Evolutionary conservation across 306 rosid species (phyloP).

Genomic region (Fagus crenata): DNA sequence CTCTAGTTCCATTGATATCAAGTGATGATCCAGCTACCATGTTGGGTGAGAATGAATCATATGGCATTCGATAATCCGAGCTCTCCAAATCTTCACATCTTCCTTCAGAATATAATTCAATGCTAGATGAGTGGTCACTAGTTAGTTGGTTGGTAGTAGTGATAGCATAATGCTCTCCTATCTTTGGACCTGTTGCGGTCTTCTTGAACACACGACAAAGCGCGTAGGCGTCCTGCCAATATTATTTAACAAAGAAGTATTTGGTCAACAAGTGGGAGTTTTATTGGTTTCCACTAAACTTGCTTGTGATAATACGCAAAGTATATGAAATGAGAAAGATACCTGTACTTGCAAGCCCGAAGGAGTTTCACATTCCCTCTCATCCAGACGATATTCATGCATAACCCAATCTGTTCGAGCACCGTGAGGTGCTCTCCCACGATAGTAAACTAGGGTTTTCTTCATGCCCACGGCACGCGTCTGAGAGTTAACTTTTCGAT

Average conservation of each 20-base stretch:
- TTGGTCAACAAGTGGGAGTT: neutral
- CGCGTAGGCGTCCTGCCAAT: constrained; percentile 79
- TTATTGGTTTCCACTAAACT: neutral
- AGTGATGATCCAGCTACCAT: constrained; percentile 27
- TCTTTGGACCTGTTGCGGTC: constrained; percentile 56
- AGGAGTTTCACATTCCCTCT: constrained; percentile 67
- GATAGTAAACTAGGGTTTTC: constrained; percentile 90
- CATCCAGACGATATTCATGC: constrained; percentile 95
- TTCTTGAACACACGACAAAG: constrained; percentile 87
- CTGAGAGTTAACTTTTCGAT: constrained; percentile 75
- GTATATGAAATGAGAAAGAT: neutral
- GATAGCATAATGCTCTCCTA: constrained; percentile 52
- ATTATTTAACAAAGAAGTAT: neutral
- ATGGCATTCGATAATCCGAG: constrained; percentile 48
- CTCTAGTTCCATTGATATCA: constrained; percentile 34
- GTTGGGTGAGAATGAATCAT: constrained; percentile 34
- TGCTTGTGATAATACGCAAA: neutral
- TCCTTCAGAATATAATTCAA: constrained; percentile 71
- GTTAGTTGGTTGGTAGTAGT: constrained; percentile 44
- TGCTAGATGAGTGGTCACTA: constrained; percentile 64
- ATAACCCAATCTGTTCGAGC: constrained; percentile 87
- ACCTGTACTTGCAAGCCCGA: constrained; percentile 61
- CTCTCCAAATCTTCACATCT: constrained; percentile 66
- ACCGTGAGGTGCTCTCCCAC: constrained; percentile 95
- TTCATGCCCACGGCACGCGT: constrained; percentile 74